Evolutionary conservation across 306 rosid species (phyloP), one percentile per base, ranked within the genome.

Genomic region (Sesbania bispinosa): DNA sequence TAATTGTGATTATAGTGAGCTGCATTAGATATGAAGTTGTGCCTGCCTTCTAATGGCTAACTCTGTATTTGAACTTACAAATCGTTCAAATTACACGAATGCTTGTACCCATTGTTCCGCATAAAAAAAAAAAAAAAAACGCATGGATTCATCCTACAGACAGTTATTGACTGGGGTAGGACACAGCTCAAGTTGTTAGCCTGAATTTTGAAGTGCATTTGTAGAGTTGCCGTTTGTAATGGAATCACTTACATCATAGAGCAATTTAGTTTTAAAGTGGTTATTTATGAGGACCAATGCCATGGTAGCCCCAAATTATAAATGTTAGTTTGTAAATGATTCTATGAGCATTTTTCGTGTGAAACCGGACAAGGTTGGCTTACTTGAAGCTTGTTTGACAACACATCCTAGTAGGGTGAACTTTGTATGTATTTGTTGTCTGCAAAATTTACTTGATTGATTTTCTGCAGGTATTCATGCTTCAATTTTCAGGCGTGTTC

Each of bases 381-480:
- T 65, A 5, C 61, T 11, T 39, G 69, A 54, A 60, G 51, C 61
- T 46, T 52, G 69, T 68, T 68, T 74, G 58, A 65, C 21, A 29
- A 21, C 43, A 53, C 39, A 69, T 73, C 33, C 18, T 73, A 62
- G 43, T 30, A 60, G 21, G 57, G 30, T 55, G 51, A 62, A 57
- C 42, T 41, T 62, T 15, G 53, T 63, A 18, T 62, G 55, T n/a
- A 71, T 61, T 58, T 35, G 9, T 38, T 27, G 55, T 58, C 15
- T 20, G 35, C 3, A 48, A 72, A 29, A 10, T 53, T 53, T 45
- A 18, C 36, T 21, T 36, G 51, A 53, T 69, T 30, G 65, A 50
- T 65, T 47, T 55, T 71, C 30, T 80, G 87, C 85, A 91, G 99
- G 99, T 95, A 95, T 82, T 91, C 96, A 4, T 95, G 97, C 83